These are phyloP conservation scores for Prasinococcaceae sp. DNA, from an alignment of 139 green algal species.

Conservation along the genomic window DNA sequence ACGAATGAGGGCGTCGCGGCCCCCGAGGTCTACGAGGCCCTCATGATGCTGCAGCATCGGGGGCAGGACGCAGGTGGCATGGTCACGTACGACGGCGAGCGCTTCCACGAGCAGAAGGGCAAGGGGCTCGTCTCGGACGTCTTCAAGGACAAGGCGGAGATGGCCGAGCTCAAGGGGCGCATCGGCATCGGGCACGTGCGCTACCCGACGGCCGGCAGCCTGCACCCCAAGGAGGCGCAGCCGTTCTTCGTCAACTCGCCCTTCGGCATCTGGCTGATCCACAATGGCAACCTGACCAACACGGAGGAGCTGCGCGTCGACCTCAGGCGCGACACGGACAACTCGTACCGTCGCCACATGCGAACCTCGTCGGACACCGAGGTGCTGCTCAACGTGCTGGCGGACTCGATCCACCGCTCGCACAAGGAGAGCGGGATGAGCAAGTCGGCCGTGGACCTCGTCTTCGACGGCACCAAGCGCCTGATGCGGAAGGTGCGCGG, in stretches of 20 bases:
- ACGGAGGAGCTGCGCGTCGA: conserved; percentile 56
- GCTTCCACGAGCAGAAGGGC: conserved; percentile 80
- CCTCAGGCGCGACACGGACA: conserved; percentile 43
- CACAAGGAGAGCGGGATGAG: conserved; percentile 53
- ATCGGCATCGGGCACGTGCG: conserved; percentile 43
- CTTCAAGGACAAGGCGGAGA: conserved; percentile 53
- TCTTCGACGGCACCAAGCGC: conserved; percentile 11
- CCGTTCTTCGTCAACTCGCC: conserved; percentile 98
- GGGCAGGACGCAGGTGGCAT: conserved; percentile 87
- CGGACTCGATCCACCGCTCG: conserved; percentile 82
- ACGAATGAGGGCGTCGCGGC: conserved; percentile 56
- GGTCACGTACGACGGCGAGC: conserved; percentile 72
- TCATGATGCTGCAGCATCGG: conserved; percentile 95
- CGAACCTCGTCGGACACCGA: conserved; percentile 82
- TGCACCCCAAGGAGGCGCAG: conserved; percentile 81
- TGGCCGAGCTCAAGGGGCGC: conserved; percentile 58
- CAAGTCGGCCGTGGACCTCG: neutral
- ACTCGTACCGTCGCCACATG: conserved; percentile 77
- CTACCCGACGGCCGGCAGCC: conserved; percentile 89
- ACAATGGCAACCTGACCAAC: conserved; percentile 99
- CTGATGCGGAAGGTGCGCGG: conserved; percentile 48
- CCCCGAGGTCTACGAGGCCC: conserved; percentile 83
- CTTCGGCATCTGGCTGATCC: conserved; percentile 93
- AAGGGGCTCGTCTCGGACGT: conserved; percentile 97
- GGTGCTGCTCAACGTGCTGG: conserved; percentile 93